A percentile compares a stretch with the other conserved stretches of the same genome.
Evolutionary conservation across 352 stramenopile species (phyloP).

Genomic region (Pythium insidiosum): DNA sequence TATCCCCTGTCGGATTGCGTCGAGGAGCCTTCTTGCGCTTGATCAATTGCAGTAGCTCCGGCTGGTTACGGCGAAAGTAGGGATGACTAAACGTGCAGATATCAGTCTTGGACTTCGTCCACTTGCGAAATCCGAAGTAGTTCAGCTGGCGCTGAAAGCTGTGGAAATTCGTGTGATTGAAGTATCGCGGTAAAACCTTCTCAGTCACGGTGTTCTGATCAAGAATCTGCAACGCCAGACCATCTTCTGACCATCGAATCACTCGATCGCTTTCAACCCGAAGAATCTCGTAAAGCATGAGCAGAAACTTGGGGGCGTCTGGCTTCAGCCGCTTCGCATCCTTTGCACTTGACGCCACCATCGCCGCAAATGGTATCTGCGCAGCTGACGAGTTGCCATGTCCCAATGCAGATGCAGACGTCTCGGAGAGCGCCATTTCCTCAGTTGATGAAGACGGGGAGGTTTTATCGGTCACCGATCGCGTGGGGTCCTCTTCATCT

Average conservation of each 20-base stretch:
- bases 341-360: no score
- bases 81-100: slow-evolving; percentile 83
- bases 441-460: no score
- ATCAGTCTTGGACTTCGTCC: slow-evolving; percentile 59
- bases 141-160: slow-evolving; percentile 87
- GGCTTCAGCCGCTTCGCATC: slow-evolving; percentile 25
- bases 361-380: no score
- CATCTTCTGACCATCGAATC: slow-evolving; percentile 44
- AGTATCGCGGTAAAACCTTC: slow-evolving; percentile 82
- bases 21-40: slow-evolving; percentile 73
- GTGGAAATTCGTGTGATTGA: slow-evolving; percentile 86
- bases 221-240: slow-evolving; percentile 34
- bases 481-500: no score
- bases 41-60: slow-evolving; percentile 66
- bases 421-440: no score
- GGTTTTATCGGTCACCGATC: no score
- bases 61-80: slow-evolving; percentile 69
- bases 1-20: slow-evolving; percentile 17
- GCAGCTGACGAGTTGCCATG: no score
- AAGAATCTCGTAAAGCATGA: slow-evolving; percentile 49
- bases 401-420: no score
- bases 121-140: slow-evolving; percentile 84
- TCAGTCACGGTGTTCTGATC: slow-evolving; percentile 41
- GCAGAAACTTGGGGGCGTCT: slow-evolving; percentile 42
- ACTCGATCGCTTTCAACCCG: slow-evolving; percentile 34